Base-by-base conservation (phyloP, 805 yeast genomes). In the Candida montana region DNA sequence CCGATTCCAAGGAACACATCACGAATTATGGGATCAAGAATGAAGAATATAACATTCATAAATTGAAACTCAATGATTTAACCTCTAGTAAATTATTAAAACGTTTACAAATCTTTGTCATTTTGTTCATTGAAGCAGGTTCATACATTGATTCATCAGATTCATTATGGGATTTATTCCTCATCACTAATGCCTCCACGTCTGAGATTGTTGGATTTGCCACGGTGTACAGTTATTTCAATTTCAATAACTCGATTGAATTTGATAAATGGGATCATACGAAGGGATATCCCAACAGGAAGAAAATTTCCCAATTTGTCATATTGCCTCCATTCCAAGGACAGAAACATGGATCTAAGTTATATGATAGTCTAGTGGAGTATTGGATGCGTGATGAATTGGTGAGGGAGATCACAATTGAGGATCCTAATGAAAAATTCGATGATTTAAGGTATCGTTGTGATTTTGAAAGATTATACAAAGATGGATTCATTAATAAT, bases 121-220 rank as follows among this genome's bases (percentile, higher is more conserved):
- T 91, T 21, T 67, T 93, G 10, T 89, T 82, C 64, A 91, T 93
- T 51, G 99, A 93, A 59, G 98, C 96, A 0, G 98, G 96, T 2
- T 79, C 95, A 1, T 86, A 77, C 54, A 88, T 93, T 42, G 96
- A 90, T 56, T 70, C 72, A 31, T 61, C 61, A 0, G 99, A 93
- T 61, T 71, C 72, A 8, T 69, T 74, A 15, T 93, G 99, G 99
- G 88, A 85, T 36, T 58, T 89, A 3, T 90, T 76, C 57, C 67
- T 82, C 29, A 49, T 83, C 7, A 55, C 66, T 17, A 61, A 64
- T 35, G 57, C 58, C 7, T 42, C 41, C 1, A 63, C 61, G 0
- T 63, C 59, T 13, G 77, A 45, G 24, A 74, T 90, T 40, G 75
- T 79, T 29, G 98, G 97, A 0, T 93, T 83, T 58, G 65, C 83